Conservation (phyloP, 805 yeast genomes). For the Candida verbasci region DNA sequence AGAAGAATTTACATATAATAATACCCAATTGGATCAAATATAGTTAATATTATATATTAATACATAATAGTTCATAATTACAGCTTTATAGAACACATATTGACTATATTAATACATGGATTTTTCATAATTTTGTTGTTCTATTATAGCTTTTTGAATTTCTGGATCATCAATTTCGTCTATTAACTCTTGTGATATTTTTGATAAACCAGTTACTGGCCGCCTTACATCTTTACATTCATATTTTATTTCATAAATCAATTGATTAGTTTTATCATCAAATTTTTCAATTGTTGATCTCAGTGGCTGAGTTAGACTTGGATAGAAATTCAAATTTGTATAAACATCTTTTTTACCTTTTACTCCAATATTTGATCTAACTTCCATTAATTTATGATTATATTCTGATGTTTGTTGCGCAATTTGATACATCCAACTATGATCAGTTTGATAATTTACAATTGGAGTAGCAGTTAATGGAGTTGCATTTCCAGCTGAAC, state of each 20-base stretch:
- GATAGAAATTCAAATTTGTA: constrained; percentile 77
- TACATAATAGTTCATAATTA: not conserved
- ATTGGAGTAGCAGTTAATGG: constrained; percentile 31
- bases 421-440: constrained; percentile 81
- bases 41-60: not conserved
- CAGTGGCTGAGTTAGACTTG: constrained; percentile 71
- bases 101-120: constrained; percentile 2
- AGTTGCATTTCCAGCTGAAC: constrained; percentile 20
- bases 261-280: constrained; percentile 20
- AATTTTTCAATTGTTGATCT: constrained; percentile 25
- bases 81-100: too few relatives aligned
- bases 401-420: constrained; percentile 73
- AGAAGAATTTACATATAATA: constrained; percentile 11
- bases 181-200: constrained; percentile 56
- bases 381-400: constrained; percentile 57
- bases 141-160: constrained; percentile 53
- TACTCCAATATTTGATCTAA: constrained; percentile 50
- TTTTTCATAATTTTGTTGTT: constrained; percentile 53
- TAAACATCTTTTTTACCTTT: constrained; percentile 75
- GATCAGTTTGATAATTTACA: constrained; percentile 48
- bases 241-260: constrained; percentile 44
- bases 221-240: constrained; percentile 43
- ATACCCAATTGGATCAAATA: constrained; percentile 3
- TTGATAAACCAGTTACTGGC: constrained; percentile 59
- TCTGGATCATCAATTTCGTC: constrained; percentile 53